These are phyloP conservation scores for Eragrostis curvula DNA, from an alignment of 176 grass and related monocot species.

Conservation along the genomic window DNA sequence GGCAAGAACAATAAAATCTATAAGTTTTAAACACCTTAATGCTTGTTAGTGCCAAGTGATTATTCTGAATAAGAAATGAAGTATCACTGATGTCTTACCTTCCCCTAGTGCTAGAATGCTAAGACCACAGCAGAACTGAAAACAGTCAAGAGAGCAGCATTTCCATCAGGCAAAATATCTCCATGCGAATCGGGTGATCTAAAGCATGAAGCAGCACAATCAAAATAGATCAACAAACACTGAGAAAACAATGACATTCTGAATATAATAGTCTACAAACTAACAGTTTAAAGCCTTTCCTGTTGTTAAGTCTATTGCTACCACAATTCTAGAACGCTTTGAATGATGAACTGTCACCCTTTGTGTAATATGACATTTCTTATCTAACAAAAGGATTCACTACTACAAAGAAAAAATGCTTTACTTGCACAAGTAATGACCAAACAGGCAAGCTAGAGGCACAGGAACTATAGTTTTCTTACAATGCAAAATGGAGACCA, in stretches of 20 bases:
- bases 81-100: constrained; percentile 11
- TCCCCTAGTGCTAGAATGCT: constrained; percentile 80
- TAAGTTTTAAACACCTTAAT: too few relatives aligned
- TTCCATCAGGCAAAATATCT: constrained; percentile 77
- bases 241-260: not conserved
- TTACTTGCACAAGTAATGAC: not conserved
- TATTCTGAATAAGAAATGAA: not conserved
- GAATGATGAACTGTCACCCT: constrained; percentile 5
- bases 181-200: constrained; percentile 54
- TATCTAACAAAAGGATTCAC: too few relatives aligned
- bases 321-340: not conserved
- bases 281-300: not conserved
- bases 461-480: not conserved
- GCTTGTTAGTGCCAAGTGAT: too few relatives aligned
- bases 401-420: too few relatives aligned
- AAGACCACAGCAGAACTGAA: constrained; percentile 66
- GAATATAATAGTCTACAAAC: not conserved
- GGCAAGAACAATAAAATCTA: too few relatives aligned
- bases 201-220: constrained; percentile 32
- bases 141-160: constrained; percentile 64
- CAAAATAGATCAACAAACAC: not conserved
- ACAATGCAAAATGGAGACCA: too few relatives aligned
- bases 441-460: not conserved
- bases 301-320: not conserved
- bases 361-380: not conserved